These are phyloP conservation scores for Stachybotrys chartarum DNA, from an alignment of 2,329 filamentous ascomycete genomes.

Conservation along the genomic window DNA sequence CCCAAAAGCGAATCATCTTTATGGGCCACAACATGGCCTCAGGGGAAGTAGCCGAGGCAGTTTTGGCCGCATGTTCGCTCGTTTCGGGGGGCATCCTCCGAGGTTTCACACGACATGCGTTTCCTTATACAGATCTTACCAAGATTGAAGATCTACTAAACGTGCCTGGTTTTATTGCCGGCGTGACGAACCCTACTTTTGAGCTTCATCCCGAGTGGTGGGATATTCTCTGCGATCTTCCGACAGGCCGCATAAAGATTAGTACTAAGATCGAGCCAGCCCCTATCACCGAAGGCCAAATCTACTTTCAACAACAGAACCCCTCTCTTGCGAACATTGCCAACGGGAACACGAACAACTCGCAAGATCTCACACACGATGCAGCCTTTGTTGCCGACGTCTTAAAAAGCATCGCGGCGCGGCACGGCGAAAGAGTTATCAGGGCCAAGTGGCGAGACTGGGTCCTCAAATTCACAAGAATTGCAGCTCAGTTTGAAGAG, in stretches of 20 bases:
- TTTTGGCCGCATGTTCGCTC: constrained; percentile 90
- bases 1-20: constrained; percentile 94
- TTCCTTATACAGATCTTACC: constrained; percentile 95
- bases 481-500: constrained; percentile 92
- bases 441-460: constrained; percentile 90
- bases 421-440: constrained; percentile 84
- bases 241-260: constrained; percentile 89
- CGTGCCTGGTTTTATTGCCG: constrained; percentile 94
- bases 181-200: constrained; percentile 95
- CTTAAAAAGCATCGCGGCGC: constrained; percentile 71
- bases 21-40: constrained; percentile 92
- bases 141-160: constrained; percentile 96
- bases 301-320: constrained; percentile 82
- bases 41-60: constrained; percentile 94
- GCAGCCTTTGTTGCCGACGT: constrained; percentile 84
- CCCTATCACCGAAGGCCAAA: constrained; percentile 72
- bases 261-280: constrained; percentile 79
- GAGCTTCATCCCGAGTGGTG: constrained; percentile 96
- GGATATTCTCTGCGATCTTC: constrained; percentile 91
- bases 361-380: constrained; percentile 74
- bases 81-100: constrained; percentile 87
- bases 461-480: constrained; percentile 87
- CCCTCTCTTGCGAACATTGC: constrained; percentile 45
- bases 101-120: constrained; percentile 92
- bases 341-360: constrained; percentile 31